phyloP scores from a whole-genome alignment of 371 early-diverging fungal genomes.

The Rhizopus stolonifer region DNA sequence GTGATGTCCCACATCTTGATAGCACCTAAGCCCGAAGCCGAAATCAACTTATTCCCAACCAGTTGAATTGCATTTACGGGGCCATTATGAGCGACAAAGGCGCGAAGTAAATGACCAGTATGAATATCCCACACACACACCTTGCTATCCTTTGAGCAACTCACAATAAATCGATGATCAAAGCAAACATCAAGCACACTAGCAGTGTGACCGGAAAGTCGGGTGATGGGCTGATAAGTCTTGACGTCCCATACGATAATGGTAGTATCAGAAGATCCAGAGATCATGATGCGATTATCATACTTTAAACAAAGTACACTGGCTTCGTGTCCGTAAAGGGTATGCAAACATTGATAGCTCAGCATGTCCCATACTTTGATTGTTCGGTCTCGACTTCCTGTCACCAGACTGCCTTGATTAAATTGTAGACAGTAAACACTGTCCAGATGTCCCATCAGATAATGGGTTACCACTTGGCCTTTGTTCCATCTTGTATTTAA shows the following conservation, averaged over 20 bases:
- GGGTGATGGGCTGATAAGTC: constrained; percentile 42
- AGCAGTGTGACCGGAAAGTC: constrained; percentile 69
- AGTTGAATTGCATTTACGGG: constrained; percentile 91
- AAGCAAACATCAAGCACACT: constrained; percentile 84
- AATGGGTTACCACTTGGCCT: constrained; percentile 38
- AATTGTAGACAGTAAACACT: constrained; percentile 95
- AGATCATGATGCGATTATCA: constrained; percentile 75
- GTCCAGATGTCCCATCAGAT: constrained; percentile 82
- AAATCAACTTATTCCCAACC: constrained; percentile 66
- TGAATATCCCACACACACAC: constrained; percentile 84
- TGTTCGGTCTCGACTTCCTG: constrained; percentile 92
- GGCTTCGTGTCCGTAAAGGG: constrained; percentile 82
- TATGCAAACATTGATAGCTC: constrained; percentile 56
- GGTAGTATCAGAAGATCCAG: constrained; percentile 91
- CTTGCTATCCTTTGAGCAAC: constrained; percentile 92
- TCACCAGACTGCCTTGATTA: constrained; percentile 77
- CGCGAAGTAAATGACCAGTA: constrained; percentile 57
- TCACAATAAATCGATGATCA: constrained; percentile 71
- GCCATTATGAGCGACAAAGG: constrained; percentile 79
- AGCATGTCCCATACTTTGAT: constrained; percentile 81
- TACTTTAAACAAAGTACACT: constrained; percentile 92
- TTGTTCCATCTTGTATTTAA: constrained; percentile 38
- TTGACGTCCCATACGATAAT: constrained; percentile 86
- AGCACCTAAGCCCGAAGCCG: constrained; percentile 86
- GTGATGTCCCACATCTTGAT: constrained; percentile 88